Percentiles rank a stretch among this genome's conserved stretches.
Conservation (phyloP, 2,329 filamentous ascomycete genomes). For the Fusarium napiforme region DNA sequence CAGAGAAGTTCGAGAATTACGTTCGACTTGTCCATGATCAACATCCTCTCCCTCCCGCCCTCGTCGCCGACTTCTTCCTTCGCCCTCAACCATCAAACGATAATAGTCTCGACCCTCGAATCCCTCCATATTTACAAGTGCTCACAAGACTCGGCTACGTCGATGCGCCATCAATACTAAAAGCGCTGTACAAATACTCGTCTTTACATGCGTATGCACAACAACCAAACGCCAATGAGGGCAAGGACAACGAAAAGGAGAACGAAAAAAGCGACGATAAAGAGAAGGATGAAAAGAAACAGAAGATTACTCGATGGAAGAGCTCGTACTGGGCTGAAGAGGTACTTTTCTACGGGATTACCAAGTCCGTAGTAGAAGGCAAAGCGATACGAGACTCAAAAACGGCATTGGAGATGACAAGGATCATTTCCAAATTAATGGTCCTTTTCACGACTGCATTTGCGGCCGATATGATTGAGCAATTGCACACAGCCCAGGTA, state of each 20-base stretch:
- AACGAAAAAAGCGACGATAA: slow-evolving; percentile 26
- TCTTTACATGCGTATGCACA: slow-evolving; percentile 56
- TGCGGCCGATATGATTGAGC: slow-evolving; percentile 59
- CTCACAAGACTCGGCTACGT: slow-evolving; percentile 64
- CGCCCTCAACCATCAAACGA: slow-evolving; percentile 61
- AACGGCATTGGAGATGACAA: slow-evolving; percentile 62
- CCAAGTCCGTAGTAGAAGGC: slow-evolving; percentile 79
- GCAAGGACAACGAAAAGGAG: slow-evolving; percentile 33
- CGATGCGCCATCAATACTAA: slow-evolving; percentile 65
- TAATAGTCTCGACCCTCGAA: slow-evolving; percentile 67
- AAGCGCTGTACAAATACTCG: slow-evolving; percentile 67
- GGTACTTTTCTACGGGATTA: slow-evolving; percentile 91
- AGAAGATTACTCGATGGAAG: slow-evolving; percentile 57
- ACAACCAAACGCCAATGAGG: slow-evolving; percentile 27
- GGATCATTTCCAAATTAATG: slow-evolving; percentile 68
- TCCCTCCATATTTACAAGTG: slow-evolving; percentile 68
- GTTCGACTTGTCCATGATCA: slow-evolving; percentile 61
- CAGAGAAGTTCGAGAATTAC: slow-evolving; percentile 63
- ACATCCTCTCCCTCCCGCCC: slow-evolving; percentile 61
- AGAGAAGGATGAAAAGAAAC: slow-evolving; percentile 37
- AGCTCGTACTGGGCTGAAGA: slow-evolving; percentile 78
- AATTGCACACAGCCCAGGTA: slow-evolving; percentile 56
- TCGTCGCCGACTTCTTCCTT: slow-evolving; percentile 69
- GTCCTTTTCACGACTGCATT: slow-evolving; percentile 64
- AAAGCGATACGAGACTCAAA: slow-evolving; percentile 57